Conservation (phyloP, 495 filamentous ascomycete genomes). For the Penicillium riverlandense region DNA sequence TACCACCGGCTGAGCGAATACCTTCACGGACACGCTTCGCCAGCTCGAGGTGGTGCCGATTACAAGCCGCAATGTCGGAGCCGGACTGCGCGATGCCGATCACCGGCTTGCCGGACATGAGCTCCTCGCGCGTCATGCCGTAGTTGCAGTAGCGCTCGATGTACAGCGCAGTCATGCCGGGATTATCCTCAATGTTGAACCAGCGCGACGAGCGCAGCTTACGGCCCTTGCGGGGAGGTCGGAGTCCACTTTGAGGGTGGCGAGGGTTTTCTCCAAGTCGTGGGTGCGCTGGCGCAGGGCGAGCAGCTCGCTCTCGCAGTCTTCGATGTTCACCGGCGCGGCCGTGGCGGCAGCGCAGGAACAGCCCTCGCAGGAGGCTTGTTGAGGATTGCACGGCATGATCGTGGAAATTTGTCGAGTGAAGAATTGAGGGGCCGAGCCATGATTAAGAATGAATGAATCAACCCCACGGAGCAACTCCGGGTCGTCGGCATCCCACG, state of each 20-base stretch:
- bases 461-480: neutral
- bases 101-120: conserved; percentile 48
- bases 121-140: conserved; percentile 45
- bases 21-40: conserved; percentile 48
- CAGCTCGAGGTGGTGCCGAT: conserved; percentile 45
- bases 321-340: conserved; percentile 25
- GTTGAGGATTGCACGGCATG: conserved; percentile 5
- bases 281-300: conserved; percentile 28
- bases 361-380: conserved; percentile 3
- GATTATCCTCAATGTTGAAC: conserved; percentile 39
- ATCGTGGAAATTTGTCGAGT: neutral
- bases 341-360: conserved; percentile 1
- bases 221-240: conserved; percentile 8
- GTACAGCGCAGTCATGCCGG: conserved; percentile 46
- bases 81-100: conserved; percentile 52
- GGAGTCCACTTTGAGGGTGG: conserved; percentile 14
- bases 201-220: conserved; percentile 40
- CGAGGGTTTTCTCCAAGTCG: conserved; percentile 27
- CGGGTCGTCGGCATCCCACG: neutral
- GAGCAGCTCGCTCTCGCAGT: conserved; percentile 31
- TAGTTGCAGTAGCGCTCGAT: conserved; percentile 52
- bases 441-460: neutral
- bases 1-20: conserved; percentile 45
- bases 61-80: conserved; percentile 48
- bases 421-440: too few relatives aligned